Percentiles rank a stretch among this genome's conserved stretches.
phyloP scores from a whole-genome alignment of 2,329 filamentous ascomycete species.

The Arthrobotrys iridis region DNA sequence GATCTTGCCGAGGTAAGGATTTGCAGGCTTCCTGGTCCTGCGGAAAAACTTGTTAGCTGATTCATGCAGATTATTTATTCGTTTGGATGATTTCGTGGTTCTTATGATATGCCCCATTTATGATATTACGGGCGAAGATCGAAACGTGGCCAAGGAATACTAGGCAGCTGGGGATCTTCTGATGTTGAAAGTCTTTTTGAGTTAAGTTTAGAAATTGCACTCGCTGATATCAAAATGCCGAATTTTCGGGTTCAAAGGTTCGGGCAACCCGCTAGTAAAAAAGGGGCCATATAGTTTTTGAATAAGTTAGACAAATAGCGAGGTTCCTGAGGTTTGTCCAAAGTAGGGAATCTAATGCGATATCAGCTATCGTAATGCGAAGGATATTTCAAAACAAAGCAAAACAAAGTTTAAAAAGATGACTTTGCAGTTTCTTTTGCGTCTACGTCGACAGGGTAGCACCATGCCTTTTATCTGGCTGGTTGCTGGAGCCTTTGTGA shows the following conservation, averaged over 20 bases:
- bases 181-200: background rate
- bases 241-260: background rate
- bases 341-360: conserved; percentile 45
- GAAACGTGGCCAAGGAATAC: conserved; percentile 20
- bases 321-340: conserved; percentile 18
- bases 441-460: conserved; percentile 39
- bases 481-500: background rate
- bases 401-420: conserved; percentile 4
- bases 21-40: background rate
- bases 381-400: background rate
- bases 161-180: conserved; percentile 18
- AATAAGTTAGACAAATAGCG: background rate
- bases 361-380: conserved; percentile 4
- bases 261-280: background rate
- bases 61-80: no score
- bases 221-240: background rate
- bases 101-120: conserved; percentile 7
- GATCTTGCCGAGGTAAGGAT: conserved; percentile 20
- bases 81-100: no score
- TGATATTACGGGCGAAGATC: conserved; percentile 15
- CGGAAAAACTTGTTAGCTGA: background rate
- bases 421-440: conserved; percentile 4
- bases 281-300: background rate
- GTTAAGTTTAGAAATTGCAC: background rate
- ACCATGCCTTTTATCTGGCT: conserved; percentile 20